Conservation (phyloP, 257 asterid genomes). For the Lantana camara region DNA sequence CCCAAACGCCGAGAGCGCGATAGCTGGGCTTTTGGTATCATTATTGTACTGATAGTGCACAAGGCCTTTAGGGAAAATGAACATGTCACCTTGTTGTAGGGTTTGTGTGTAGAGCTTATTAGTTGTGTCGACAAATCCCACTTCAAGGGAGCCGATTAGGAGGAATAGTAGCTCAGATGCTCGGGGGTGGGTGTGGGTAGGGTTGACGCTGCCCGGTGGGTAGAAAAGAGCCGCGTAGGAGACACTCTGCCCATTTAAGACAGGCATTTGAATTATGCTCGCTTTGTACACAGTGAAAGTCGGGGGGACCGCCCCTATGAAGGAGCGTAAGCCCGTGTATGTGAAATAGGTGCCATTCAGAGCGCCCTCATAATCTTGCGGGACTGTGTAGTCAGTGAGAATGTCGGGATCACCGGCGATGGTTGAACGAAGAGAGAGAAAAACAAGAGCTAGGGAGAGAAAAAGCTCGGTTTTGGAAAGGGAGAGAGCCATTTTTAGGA, state of each 20-base stretch:
- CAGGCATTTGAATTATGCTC: slow-evolving; percentile 36
- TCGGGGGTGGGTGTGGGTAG: slow-evolving; percentile 58
- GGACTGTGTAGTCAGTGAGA: slow-evolving; percentile 39
- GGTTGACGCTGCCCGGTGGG: slow-evolving; percentile 45
- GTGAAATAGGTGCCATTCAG: slow-evolving; percentile 29
- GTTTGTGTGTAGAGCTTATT: slow-evolving; percentile 40
- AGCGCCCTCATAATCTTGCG: slow-evolving; percentile 18
- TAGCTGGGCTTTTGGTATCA: slow-evolving; percentile 6
- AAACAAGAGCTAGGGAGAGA: neutral
- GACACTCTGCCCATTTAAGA: slow-evolving; percentile 48
- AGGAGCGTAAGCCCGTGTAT: slow-evolving; percentile 42
- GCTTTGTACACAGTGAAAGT: slow-evolving; percentile 36
- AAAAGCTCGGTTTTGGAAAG: neutral
- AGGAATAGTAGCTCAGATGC: slow-evolving; percentile 50
- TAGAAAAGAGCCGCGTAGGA: slow-evolving; percentile 33
- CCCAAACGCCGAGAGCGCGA: slow-evolving; percentile 44
- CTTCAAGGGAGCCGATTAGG: slow-evolving; percentile 33
- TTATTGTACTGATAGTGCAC: slow-evolving; percentile 49
- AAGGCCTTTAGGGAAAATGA: slow-evolving; percentile 56
- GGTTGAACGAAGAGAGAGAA: neutral
- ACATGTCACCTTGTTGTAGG: slow-evolving; percentile 44
- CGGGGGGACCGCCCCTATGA: slow-evolving; percentile 22
- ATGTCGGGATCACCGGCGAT: slow-evolving; percentile 46
- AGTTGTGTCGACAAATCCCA: slow-evolving; percentile 46
- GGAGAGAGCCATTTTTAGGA: slow-evolving; percentile 5